These are phyloP conservation scores for Puccinia novopanici DNA, from an alignment of 1,284 basidiomycete genomes.

Conservation along the genomic window DNA sequence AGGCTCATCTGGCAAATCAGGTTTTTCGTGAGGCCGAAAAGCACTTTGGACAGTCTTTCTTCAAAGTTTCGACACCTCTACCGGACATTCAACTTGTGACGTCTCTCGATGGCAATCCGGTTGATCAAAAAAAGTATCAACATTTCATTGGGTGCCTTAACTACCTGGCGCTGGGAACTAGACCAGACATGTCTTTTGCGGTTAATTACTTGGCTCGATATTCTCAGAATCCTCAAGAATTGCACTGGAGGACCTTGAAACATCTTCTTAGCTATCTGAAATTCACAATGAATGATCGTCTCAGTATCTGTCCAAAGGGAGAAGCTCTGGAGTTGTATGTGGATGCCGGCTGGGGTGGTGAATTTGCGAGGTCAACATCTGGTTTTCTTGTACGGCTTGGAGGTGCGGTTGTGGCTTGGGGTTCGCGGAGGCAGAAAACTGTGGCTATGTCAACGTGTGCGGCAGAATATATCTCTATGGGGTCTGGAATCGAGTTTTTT, in stretches of 20 bases:
- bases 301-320: neutral
- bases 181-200: conserved; percentile 18
- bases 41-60: conserved; percentile 58
- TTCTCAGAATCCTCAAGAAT: neutral
- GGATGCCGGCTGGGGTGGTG: conserved; percentile 9
- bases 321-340: neutral
- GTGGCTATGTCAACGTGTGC: conserved; percentile 7
- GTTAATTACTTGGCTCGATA: conserved; percentile 22
- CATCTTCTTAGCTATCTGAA: neutral
- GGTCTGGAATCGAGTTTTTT: neutral
- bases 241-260: neutral
- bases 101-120: neutral
- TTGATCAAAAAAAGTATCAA: neutral
- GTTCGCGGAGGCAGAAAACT: neutral
- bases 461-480: conserved; percentile 4
- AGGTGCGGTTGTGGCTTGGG: neutral
- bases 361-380: neutral
- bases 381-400: neutral
- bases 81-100: neutral
- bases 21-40: conserved; percentile 58
- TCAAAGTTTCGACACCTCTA: neutral
- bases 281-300: neutral
- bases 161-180: conserved; percentile 6
- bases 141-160: conserved; percentile 18
- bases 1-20: conserved; percentile 49